phyloP scores from a whole-genome alignment of 164 flowering plant species.

The Vitis rotundifolia region DNA sequence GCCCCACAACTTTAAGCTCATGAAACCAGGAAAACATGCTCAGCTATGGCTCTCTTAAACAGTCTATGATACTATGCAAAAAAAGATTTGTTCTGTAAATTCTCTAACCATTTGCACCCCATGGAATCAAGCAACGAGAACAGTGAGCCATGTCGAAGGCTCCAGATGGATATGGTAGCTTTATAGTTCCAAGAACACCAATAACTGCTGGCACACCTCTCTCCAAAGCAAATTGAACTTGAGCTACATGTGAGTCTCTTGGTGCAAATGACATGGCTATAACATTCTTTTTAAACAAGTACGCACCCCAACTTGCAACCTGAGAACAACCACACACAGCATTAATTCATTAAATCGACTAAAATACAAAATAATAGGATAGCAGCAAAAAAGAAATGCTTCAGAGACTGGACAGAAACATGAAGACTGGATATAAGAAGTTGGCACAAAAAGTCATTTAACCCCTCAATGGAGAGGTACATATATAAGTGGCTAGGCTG shows the following conservation, averaged over 20 bases:
- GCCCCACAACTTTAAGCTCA: neutral
- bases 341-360: neutral
- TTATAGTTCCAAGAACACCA: constrained; percentile 56
- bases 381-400: no score
- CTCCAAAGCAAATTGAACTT: constrained; percentile 52
- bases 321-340: constrained; percentile 6
- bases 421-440: neutral
- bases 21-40: neutral
- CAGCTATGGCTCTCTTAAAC: neutral
- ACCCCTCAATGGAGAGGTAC: neutral
- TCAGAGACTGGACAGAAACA: neutral
- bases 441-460: neutral
- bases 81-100: neutral
- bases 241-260: constrained; percentile 55
- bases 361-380: neutral
- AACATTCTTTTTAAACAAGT: constrained; percentile 47
- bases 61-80: no score
- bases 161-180: constrained; percentile 46
- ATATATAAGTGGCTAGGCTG: no score
- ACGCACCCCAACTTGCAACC: constrained; percentile 60
- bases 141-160: constrained; percentile 55
- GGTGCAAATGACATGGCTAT: constrained; percentile 62
- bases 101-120: constrained; percentile 47
- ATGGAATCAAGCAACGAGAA: constrained; percentile 55
- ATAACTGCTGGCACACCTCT: constrained; percentile 59